Evolutionary conservation across 2,329 filamentous ascomycete genomes (phyloP), one percentile per base, ranked within the genome.

Genomic region (Aureobasidium vineae): DNA sequence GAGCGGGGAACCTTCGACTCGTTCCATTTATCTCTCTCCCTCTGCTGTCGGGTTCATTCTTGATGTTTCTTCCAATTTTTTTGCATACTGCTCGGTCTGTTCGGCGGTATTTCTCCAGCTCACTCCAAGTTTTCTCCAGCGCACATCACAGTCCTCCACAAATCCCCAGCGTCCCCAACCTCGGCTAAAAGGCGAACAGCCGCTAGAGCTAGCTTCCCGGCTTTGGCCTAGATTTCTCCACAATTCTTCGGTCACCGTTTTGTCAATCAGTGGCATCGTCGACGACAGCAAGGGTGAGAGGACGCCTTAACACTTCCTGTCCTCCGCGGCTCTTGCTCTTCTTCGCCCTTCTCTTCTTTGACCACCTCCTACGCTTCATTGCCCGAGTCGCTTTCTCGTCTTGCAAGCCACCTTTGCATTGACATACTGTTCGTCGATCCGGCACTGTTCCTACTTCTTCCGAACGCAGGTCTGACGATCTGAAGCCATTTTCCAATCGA

Each of bases 251-350:
- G 45, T 64, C 47, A 64, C 61, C 43, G 61, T 64, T 36, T 64
- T 36, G 61, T 19, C 61, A 64, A 64, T 64, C 61, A 54, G 33
- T 64, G 2, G 5, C 36, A 23, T 53, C 61, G 47, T 36, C 40
- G 61, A 45, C 61, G 61, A 64, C 61, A 33, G 61, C 61, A 64
- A 64, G 61, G 61, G 61, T 64, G 49, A 21, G 31, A 63, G 59
- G 59, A 36, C 59, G 59, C 49, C 49, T 53, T 64, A 64, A 64
- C 61, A 43, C 31, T 26, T 38, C 49, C 41, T 43, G 41, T 43
- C 38, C 49, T 31, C 61, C 49, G 47, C 38, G 7, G 38, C 36
- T 54, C n/a, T 10, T 54, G 15, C 3, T 15, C 41, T 19, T 64
- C 21, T 36, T 13, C 49, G 13, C 13, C 38, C n/a, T 21, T 36